Conservation (phyloP, 352 stramenopile species). For the Pythium periplocum region DNA sequence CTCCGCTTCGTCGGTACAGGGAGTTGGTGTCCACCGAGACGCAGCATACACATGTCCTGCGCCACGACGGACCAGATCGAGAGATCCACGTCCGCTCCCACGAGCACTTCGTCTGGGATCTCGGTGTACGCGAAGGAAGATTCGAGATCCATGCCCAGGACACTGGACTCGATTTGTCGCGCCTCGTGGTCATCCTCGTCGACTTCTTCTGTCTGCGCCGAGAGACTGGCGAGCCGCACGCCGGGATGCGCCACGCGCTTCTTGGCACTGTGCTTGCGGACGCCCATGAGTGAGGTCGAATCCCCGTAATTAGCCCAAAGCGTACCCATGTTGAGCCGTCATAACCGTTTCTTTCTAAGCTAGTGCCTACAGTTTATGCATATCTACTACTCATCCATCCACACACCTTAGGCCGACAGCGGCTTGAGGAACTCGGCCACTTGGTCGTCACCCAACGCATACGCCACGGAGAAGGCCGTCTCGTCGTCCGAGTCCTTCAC, state of each 20-base stretch:
- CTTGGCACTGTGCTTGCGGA: conserved; percentile 24
- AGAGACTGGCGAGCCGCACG: conserved; percentile 39
- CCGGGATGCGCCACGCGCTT: conserved; percentile 35
- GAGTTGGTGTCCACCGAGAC: conserved; percentile 18
- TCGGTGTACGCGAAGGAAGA: conserved; percentile 48
- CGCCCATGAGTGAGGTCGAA: conserved; percentile 14
- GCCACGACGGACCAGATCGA: conserved; percentile 68
- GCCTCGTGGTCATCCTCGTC: background rate
- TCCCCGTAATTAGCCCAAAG: no score
- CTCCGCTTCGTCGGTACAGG: conserved; percentile 3
- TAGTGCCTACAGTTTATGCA: no score
- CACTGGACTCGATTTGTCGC: background rate
- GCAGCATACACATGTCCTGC: conserved; percentile 46
- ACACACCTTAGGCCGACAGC: conserved; percentile 12
- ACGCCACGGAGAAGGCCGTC: conserved; percentile 62
- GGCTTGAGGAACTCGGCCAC: conserved; percentile 58
- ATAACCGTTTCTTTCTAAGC: no score
- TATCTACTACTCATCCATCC: no score
- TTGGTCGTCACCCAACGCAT: conserved; percentile 71
- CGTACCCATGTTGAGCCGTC: no score
- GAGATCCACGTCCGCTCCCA: conserved; percentile 44
- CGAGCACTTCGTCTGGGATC: conserved; percentile 58
- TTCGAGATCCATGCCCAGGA: conserved; percentile 31
- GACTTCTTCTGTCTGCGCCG: background rate
- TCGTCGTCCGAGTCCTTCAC: conserved; percentile 63